phyloP scores from a whole-genome alignment of 2,329 filamentous ascomycete genomes.

The Ophiostoma perfectum region DNA sequence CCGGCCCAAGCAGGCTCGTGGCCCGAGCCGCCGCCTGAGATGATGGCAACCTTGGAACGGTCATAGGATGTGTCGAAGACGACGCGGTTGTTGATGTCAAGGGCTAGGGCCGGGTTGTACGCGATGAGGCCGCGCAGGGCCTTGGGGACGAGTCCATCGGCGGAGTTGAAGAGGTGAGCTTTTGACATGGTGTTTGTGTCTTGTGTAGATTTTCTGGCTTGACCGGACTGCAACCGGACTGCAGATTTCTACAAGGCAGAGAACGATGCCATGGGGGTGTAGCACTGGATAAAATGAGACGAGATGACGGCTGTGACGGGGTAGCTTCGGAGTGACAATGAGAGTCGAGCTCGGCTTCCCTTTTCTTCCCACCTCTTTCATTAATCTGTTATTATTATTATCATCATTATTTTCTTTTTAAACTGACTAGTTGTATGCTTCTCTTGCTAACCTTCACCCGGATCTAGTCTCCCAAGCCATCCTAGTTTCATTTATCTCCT shows the following conservation, averaged over 20 bases:
- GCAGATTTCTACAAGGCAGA: too few species aligned
- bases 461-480: neutral
- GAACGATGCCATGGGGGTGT: neutral
- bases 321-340: neutral
- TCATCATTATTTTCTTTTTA: neutral
- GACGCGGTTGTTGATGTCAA: constrained; percentile 48
- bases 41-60: constrained; percentile 43
- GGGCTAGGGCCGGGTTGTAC: constrained; percentile 47
- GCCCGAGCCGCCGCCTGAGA: constrained; percentile 52
- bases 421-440: neutral
- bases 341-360: neutral
- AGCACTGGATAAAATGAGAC: neutral
- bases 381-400: neutral
- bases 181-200: constrained; percentile 41
- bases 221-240: too few species aligned
- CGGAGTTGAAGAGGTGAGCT: constrained; percentile 48
- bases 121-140: constrained; percentile 46
- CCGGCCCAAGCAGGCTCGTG: constrained; percentile 60
- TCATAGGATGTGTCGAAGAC: constrained; percentile 46
- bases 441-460: neutral
- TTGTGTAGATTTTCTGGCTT: neutral
- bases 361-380: neutral
- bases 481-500: neutral
- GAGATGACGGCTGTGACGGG: neutral
- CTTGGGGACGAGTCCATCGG: constrained; percentile 51